Percentiles rank a stretch among this genome's conserved stretches.
These are phyloP conservation scores for Cutaneotrichosporon spelunceum DNA, from an alignment of 1,284 basidiomycete genomes.

Conservation along the genomic window DNA sequence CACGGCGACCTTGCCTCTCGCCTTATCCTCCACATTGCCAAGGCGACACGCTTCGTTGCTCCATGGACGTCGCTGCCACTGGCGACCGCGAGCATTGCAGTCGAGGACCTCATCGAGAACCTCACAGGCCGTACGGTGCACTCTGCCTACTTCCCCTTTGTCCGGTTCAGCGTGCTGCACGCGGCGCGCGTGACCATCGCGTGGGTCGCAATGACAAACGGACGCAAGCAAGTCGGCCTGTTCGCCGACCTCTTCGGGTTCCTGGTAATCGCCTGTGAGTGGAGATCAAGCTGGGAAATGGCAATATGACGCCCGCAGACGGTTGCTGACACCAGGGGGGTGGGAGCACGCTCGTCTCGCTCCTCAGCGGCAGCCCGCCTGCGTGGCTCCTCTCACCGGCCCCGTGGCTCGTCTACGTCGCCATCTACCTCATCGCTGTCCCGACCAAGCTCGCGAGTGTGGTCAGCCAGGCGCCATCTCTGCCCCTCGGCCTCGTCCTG, in stretches of 20 bases:
- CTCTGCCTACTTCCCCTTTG: constrained; percentile 35
- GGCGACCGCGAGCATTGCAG: not conserved
- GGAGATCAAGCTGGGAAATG: no score
- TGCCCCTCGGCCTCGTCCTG: constrained; percentile 33
- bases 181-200: constrained; percentile 36
- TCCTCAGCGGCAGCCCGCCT: constrained; percentile 41
- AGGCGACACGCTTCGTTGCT: not conserved
- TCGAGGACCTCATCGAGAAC: constrained; percentile 32
- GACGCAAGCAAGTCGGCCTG: constrained; percentile 20
- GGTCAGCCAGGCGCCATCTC: constrained; percentile 25
- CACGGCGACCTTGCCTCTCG: not conserved
- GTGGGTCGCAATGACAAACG: constrained; percentile 38
- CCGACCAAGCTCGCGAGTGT: constrained; percentile 33
- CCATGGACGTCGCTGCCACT: not conserved
- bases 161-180: constrained; percentile 39
- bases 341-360: constrained; percentile 37
- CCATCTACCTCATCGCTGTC: constrained; percentile 35
- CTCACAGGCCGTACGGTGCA: constrained; percentile 35
- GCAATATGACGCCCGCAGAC: no score
- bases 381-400: constrained; percentile 43
- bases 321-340: constrained; percentile 38
- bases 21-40: not conserved
- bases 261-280: constrained; percentile 44
- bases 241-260: constrained; percentile 39
- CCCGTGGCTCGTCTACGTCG: constrained; percentile 41